Conservation (phyloP, 2,329 filamentous ascomycete species). For the Pezicula neosporulosa region DNA sequence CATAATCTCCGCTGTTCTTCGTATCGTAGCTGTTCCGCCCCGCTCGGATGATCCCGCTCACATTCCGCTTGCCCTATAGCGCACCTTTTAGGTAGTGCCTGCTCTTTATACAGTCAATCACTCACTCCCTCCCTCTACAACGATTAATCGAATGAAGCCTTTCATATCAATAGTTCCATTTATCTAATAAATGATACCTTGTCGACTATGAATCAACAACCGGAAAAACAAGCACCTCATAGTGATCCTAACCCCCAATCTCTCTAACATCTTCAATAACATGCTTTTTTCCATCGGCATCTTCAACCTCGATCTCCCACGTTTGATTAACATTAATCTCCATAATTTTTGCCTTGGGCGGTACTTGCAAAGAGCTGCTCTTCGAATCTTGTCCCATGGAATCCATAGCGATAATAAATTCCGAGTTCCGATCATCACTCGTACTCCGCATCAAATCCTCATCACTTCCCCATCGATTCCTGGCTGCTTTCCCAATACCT, state of each 20-base stretch:
- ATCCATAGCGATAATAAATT: neutral
- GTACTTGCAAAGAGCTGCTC: slow-evolving; percentile 27
- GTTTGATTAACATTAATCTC: slow-evolving; percentile 21
- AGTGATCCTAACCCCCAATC: neutral
- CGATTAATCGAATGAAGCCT: too few relatives aligned
- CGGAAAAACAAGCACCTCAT: too few relatives aligned
- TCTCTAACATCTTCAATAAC: neutral
- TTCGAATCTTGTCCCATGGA: neutral
- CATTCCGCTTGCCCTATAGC: too few relatives aligned
- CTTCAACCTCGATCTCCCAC: slow-evolving; percentile 21
- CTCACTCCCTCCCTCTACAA: too few relatives aligned
- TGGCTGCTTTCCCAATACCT: neutral
- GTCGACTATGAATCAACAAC: too few relatives aligned
- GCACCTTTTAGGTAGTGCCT: too few relatives aligned
- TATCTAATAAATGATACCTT: too few relatives aligned
- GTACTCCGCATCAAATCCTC: slow-evolving; percentile 74
- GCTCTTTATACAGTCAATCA: too few relatives aligned
- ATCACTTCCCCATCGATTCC: slow-evolving; percentile 72
- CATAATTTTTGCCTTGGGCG: slow-evolving; percentile 26
- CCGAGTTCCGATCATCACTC: slow-evolving; percentile 4
- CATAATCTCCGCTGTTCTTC: too few relatives aligned
- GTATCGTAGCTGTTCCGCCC: too few relatives aligned
- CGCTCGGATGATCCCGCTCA: too few relatives aligned
- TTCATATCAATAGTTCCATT: too few relatives aligned
- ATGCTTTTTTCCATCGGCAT: neutral